These are phyloP conservation scores for Cercospora beticola DNA, from an alignment of 2,329 filamentous ascomycete species.

Conservation along the genomic window DNA sequence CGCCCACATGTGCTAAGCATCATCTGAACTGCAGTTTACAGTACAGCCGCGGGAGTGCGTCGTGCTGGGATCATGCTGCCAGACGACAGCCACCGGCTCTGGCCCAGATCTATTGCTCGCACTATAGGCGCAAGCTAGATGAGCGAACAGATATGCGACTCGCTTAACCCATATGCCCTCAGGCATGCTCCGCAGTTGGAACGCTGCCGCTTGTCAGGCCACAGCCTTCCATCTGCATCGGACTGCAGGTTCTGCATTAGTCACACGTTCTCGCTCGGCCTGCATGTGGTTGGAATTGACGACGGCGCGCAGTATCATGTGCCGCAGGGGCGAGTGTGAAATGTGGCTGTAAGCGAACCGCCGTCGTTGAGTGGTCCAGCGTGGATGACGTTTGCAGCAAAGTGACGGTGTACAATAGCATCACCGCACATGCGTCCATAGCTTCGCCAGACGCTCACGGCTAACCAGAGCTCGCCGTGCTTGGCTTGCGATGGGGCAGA, in stretches of 20 bases:
- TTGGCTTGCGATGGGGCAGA: not conserved
- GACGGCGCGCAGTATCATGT: not conserved
- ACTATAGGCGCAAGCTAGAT: not conserved
- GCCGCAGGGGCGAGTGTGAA: not conserved
- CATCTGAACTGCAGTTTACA: slow-evolving; percentile 2
- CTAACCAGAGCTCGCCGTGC: not conserved
- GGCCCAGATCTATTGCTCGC: not conserved
- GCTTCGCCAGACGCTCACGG: not conserved
- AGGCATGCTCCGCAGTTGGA: not conserved
- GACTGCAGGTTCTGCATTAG: not conserved
- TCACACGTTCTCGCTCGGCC: not conserved
- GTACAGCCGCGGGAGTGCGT: not conserved
- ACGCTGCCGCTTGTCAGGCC: not conserved
- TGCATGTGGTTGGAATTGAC: slow-evolving; percentile 2
- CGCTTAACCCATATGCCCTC: not conserved
- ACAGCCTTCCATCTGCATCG: not conserved
- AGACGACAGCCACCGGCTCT: not conserved
- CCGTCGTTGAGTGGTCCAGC: not conserved
- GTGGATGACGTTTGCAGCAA: not conserved
- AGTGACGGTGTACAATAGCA: not conserved
- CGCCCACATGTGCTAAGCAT: not conserved
- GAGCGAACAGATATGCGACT: not conserved
- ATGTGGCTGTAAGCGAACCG: not conserved
- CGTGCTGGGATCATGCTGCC: not conserved
- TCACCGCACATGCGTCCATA: not conserved